Base-by-base conservation (phyloP, 768 basidiomycete species). In the Serendipita sp. region DNA sequence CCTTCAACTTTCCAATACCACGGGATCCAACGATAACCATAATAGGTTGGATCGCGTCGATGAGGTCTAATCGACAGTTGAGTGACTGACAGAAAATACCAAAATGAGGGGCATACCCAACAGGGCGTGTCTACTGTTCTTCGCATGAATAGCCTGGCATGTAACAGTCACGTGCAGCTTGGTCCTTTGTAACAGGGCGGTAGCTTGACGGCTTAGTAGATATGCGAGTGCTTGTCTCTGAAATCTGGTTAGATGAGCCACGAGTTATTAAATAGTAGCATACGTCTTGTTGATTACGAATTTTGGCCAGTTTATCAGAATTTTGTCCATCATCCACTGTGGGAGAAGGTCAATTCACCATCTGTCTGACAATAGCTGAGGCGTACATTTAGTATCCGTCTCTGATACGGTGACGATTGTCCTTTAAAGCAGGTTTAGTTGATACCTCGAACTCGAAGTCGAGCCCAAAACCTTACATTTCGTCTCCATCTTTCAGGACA, bases 81-180 rank as follows among this genome's bases (percentile, higher is more conserved):
- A 41, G 15, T 24, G 45, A 45, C 7, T 45, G 30, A 16, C 32
- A 41, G 38, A 60, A 10, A 51, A 34, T 45, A 32, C n/a, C 32
- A 11, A 34, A 66, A 28, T 13, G 15, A 24, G 13, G 24, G 11
- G 70, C 78, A 63, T 60, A 85, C 86, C 86, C 18, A 95, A 76
- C 28, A 95, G 76, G 86, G 94, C 93, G 71, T 93, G 91, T 28
- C 91, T 76, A 1, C 87, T 80, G 71, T 94, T 94, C 78, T 95
- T 96, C n/a, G 94, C 92, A 68, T 98, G 94, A 83, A 94, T 89
- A 34, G 94, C 93, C 75, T 98, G 93, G 73, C 95, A 98, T 2
- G 84, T 79, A 45, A 98, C 83, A 0, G 83, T 85, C 34, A 96
- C 89, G 67, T 97, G 85, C 65, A 98, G 77, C 65, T 80, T 82